These are phyloP conservation scores for Diplosphaera chodatii DNA, from an alignment of 139 green algal species.

Conservation along the genomic window DNA sequence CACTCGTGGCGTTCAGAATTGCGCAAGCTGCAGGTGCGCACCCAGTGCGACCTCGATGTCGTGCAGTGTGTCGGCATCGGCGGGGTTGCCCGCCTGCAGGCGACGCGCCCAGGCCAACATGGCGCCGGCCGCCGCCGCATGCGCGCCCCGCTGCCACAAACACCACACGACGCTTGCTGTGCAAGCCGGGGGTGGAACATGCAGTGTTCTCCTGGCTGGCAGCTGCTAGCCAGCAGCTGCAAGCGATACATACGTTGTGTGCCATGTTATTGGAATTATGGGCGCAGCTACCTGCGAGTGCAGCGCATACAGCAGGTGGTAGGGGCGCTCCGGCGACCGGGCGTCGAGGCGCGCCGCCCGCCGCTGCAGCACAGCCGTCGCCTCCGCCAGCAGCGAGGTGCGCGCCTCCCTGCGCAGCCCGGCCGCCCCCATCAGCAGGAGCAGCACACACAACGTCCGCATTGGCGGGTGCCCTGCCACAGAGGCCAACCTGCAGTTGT, in stretches of 20 bases:
- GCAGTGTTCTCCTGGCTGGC: too few species aligned
- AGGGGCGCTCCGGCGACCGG: slow-evolving; percentile 13
- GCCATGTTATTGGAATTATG: too few species aligned
- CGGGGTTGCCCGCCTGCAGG: slow-evolving; percentile 9
- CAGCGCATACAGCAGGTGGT: slow-evolving; percentile 11
- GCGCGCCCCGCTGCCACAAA: slow-evolving; percentile 24
- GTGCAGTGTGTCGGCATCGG: not conserved
- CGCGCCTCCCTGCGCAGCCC: not conserved
- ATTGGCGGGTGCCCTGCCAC: too few species aligned
- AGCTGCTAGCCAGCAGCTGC: too few species aligned
- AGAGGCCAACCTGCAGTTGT: too few species aligned
- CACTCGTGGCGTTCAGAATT: too few species aligned
- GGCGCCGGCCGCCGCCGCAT: slow-evolving; percentile 23
- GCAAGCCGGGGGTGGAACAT: too few species aligned
- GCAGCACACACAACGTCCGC: too few species aligned
- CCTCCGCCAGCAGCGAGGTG: slow-evolving; percentile 31
- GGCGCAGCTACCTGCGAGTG: not conserved
- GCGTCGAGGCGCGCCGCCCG: slow-evolving; percentile 16
- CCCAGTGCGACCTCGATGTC: not conserved
- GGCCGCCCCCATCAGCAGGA: too few species aligned
- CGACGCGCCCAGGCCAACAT: slow-evolving; percentile 23
- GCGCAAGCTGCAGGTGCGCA: too few species aligned
- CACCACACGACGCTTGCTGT: too few species aligned
- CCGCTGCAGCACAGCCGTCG: slow-evolving; percentile 9
- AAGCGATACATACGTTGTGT: too few species aligned